A percentile compares a stretch with the other conserved stretches of the same genome.
phyloP scores from a whole-genome alignment of 345 rosid genomes.

The Eucalyptus tenuipes region DNA sequence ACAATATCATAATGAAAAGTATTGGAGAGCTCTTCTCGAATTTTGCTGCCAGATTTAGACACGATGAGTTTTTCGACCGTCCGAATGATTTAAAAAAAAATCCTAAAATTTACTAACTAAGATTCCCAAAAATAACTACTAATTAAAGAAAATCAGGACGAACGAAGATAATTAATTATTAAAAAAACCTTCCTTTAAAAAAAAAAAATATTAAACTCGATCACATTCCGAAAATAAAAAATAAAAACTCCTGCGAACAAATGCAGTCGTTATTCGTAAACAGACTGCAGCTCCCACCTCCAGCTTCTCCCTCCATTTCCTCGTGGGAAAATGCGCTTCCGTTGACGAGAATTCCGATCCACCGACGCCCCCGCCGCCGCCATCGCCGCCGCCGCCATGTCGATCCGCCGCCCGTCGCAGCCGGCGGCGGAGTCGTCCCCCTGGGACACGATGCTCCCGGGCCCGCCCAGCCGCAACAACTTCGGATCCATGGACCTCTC shows the following conservation, averaged over 20 bases:
- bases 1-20: neutral
- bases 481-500: constrained; percentile 79
- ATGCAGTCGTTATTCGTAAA: neutral
- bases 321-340: neutral
- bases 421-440: constrained; percentile 19
- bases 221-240: neutral
- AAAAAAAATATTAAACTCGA: neutral
- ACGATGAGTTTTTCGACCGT: fast-evolving
- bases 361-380: neutral
- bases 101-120: neutral
- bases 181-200: neutral
- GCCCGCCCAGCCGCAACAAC: constrained; percentile 90
- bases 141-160: neutral
- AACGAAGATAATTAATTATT: neutral
- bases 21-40: fast-evolving
- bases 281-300: neutral
- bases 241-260: neutral
- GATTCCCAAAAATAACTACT: neutral
- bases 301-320: neutral
- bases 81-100: fast-evolving
- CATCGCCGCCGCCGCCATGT: constrained; percentile 7
- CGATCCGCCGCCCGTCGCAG: constrained; percentile 16
- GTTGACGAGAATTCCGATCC: neutral
- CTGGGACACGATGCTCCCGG: constrained; percentile 75
- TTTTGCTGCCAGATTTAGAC: fast-evolving